These are phyloP conservation scores for Periconia digitata DNA, from an alignment of 2,329 filamentous ascomycete species.

Conservation along the genomic window DNA sequence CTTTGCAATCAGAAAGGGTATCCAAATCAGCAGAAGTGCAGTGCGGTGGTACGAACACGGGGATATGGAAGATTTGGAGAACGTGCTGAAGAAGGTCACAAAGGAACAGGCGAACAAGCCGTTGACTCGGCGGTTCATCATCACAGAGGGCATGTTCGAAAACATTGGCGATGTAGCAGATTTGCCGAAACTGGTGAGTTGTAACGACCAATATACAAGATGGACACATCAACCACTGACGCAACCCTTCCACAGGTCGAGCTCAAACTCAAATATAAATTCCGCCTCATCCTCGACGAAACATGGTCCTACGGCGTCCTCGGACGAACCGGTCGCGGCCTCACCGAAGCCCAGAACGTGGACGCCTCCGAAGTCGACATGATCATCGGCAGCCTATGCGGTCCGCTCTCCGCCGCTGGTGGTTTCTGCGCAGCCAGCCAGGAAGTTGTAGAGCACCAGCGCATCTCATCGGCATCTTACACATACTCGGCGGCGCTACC, in stretches of 20 bases:
- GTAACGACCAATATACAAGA: background rate
- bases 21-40: constrained; percentile 88
- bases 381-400: constrained; percentile 91
- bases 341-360: constrained; percentile 96
- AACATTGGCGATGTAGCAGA: constrained; percentile 82
- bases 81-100: constrained; percentile 78
- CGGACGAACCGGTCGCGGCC: constrained; percentile 83
- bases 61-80: constrained; percentile 90
- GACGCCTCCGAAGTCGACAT: constrained; percentile 93
- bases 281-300: constrained; percentile 95
- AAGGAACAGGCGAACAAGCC: constrained; percentile 88
- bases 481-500: constrained; percentile 95
- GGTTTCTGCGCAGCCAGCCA: constrained; percentile 92
- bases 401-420: constrained; percentile 86
- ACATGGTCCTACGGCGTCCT: constrained; percentile 97
- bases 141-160: constrained; percentile 94
- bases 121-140: constrained; percentile 89
- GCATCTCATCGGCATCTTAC: constrained; percentile 87
- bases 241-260: constrained; percentile 65
- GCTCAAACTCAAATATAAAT: constrained; percentile 95
- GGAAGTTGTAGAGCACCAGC: constrained; percentile 94
- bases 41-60: constrained; percentile 96
- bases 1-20: constrained; percentile 88
- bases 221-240: constrained; percentile 9
- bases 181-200: constrained; percentile 76